These are phyloP conservation scores for Glaciozyma martinii DNA, from an alignment of 768 basidiomycete genomes.

Conservation along the genomic window DNA sequence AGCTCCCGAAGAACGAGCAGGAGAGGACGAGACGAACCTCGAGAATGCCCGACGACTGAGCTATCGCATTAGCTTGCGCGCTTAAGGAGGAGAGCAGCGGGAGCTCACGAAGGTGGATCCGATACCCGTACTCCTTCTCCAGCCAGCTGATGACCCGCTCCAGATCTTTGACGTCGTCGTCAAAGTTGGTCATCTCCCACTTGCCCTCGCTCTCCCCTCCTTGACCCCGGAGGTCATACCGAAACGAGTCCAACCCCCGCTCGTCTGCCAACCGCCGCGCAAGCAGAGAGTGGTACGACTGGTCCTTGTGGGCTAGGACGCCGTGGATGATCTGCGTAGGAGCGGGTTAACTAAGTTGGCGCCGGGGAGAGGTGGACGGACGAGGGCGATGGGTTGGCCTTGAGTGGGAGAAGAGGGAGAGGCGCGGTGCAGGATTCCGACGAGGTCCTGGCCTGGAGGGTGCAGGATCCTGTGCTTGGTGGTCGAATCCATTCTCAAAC, in stretches of 20 bases:
- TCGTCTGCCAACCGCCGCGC: not conserved
- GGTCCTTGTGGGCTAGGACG: slow-evolving; percentile 1
- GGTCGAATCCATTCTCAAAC: too few species aligned
- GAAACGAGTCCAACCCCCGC: not conserved
- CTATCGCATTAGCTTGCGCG: not conserved
- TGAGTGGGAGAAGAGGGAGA: not conserved
- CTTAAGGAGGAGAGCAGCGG: not conserved
- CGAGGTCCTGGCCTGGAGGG: not conserved
- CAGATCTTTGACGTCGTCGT: not conserved
- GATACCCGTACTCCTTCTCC: not conserved
- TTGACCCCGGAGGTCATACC: not conserved
- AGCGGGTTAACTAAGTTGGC: not conserved
- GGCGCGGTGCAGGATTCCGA: not conserved
- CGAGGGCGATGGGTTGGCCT: not conserved
- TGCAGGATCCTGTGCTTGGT: too few species aligned
- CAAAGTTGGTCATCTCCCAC: not conserved
- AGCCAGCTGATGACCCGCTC: not conserved
- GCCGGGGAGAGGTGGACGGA: not conserved
- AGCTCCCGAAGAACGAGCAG: not conserved
- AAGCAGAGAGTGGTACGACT: not conserved
- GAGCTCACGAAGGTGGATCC: not conserved
- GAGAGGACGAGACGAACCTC: not conserved
- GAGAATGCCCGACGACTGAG: not conserved
- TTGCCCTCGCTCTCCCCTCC: not conserved
- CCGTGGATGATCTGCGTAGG: not conserved